phyloP scores from a whole-genome alignment of 805 yeast genomes.

The Torulaspora quercuum region DNA sequence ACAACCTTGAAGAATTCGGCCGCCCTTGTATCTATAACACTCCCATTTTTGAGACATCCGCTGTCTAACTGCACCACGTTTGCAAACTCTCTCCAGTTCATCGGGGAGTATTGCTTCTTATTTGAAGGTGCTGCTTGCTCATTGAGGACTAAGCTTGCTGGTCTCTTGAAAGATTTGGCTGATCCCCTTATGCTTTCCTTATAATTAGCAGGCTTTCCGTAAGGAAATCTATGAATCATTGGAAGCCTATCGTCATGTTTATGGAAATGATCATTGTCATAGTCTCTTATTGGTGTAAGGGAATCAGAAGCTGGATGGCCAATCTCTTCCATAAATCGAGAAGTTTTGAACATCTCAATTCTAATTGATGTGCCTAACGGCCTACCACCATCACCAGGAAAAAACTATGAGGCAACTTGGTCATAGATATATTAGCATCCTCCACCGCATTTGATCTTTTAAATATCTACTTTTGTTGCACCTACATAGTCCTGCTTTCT shows the following conservation, averaged over 20 bases:
- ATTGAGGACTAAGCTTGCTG: conserved; percentile 28
- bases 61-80: conserved; percentile 5
- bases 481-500: no score
- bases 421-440: no score
- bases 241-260: conserved; percentile 28
- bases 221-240: conserved; percentile 4
- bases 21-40: conserved; percentile 7
- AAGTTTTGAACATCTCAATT: conserved; percentile 30
- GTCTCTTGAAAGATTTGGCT: conserved; percentile 20
- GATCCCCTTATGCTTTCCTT: conserved; percentile 4
- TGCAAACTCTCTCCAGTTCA: conserved; percentile 7
- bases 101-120: conserved; percentile 40
- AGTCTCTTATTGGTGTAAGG: conserved; percentile 35
- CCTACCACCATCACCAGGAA: conserved; percentile 1
- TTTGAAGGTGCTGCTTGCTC: conserved; percentile 6
- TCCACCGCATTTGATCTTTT: no score
- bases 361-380: no score
- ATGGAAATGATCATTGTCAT: conserved; percentile 32
- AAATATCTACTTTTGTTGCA: no score
- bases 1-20: conserved; percentile 24
- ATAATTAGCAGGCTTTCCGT: conserved; percentile 4
- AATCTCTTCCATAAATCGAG: conserved; percentile 25
- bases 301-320: conserved; percentile 24
- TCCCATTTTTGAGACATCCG: conserved; percentile 1
- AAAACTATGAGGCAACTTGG: no score